Evolutionary conservation across 345 rosid species (phyloP).

Genomic region (Boechera retrofracta): DNA sequence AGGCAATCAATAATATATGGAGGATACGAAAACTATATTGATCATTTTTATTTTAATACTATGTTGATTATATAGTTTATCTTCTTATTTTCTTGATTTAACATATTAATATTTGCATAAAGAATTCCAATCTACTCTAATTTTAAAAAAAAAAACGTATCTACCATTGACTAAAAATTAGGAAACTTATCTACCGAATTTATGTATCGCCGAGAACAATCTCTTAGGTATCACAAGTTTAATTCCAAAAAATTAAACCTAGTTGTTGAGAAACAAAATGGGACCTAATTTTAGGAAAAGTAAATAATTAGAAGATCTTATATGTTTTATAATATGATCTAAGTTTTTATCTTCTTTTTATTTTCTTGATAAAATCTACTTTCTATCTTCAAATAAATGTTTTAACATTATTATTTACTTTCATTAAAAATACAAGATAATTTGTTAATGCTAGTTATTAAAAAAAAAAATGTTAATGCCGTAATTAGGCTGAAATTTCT

Average conservation of each 20-base stretch:
- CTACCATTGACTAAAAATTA: slow-evolving; percentile 27
- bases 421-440: too few species aligned
- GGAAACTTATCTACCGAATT: slow-evolving; percentile 2
- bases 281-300: not conserved
- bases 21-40: not conserved
- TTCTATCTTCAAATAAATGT: not conserved
- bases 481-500: not conserved
- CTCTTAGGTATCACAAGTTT: not conserved
- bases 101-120: not conserved
- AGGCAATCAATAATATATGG: not conserved
- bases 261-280: not conserved
- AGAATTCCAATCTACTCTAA: not conserved
- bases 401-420: not conserved
- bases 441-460: not conserved
- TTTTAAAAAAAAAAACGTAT: not conserved
- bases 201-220: not conserved
- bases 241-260: not conserved
- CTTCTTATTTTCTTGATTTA: not conserved
- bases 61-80: slow-evolving; percentile 1
- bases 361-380: not conserved
- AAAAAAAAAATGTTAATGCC: not conserved
- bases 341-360: not conserved
- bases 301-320: not conserved
- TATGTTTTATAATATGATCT: not conserved
- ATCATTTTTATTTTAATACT: too few species aligned